Base-by-base conservation (phyloP, 768 basidiomycete species). In the Tulasnella sp. region DNA sequence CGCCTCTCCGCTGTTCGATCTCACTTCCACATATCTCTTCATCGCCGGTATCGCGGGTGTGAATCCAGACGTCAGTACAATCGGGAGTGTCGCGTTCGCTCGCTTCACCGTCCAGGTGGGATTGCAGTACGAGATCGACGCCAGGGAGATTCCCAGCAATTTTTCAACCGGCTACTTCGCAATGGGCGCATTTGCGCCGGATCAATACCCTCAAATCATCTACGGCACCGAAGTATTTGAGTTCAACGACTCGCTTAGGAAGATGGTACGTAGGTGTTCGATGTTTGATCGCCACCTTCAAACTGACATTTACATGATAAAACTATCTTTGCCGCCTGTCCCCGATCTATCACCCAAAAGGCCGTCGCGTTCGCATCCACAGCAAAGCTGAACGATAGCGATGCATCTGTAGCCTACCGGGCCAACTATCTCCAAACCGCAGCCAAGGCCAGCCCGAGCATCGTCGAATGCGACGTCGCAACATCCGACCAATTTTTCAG, bases 141-240 rank as follows among this genome's bases (percentile, higher is more conserved):
- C 74, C 12, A 66, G 75, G 4, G 71, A 76, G 63, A 73, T 70
- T 22, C 74, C 74, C 1, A 31, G 54, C 8, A 68, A 71, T 56
- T 73, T 69, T 66, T 41, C 70, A 3, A 72, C 73, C 0, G 74
- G 74, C 1, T 75, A 73, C 62, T 70, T 71, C 56, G 65, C 71
- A 0, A 66, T 66, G 41, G 73, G 70, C 3, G 63, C 69, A 21
- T 63, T 43, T 22, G 63, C 59, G 7, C 72, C 72, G 1, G 68
- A 65, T 43, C 49, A 66, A 43, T 65, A 60, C 25, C 71, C 68
- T 10, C 59, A 60, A 12, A 51, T 53, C 31, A 63, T 72, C 25
- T 74, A 76, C 64, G 74, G 75, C 15, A 75, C 73, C 21, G 74
- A 75, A 67, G 71, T 75, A 19, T 75, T 71, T 65, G 73, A 75